A percentile compares a stretch with the other conserved stretches of the same genome.
These are phyloP conservation scores for Mortierella claussenii DNA, from an alignment of 192 early-diverging fungal genomes.

Conservation along the genomic window DNA sequence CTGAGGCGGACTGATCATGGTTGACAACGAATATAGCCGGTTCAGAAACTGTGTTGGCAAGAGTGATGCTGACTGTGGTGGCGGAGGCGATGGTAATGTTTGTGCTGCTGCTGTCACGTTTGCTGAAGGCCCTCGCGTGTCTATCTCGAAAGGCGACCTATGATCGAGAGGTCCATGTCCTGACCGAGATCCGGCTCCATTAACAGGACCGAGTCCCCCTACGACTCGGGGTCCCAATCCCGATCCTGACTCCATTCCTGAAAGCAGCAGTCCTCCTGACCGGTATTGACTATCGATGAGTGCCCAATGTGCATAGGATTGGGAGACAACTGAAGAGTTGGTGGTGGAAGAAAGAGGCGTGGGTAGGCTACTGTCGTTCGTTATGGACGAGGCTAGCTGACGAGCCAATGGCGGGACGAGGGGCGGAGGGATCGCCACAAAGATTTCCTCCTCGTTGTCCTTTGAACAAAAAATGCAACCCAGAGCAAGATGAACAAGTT, in stretches of 20 bases:
- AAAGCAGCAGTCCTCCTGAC: not conserved
- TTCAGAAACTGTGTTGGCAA: conserved; percentile 25
- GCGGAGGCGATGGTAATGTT: not conserved
- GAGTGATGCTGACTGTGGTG: not conserved
- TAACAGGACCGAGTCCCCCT: not conserved
- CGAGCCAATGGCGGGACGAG: conserved; percentile 21
- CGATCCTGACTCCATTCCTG: not conserved
- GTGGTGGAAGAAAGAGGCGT: conserved; percentile 27
- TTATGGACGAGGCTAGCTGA: conserved; percentile 12
- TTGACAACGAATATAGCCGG: conserved; percentile 32
- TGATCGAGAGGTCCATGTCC: not conserved
- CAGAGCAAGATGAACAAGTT: too few relatives aligned
- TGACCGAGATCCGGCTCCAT: not conserved
- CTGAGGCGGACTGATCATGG: conserved; percentile 7
- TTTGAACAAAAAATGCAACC: too few relatives aligned
- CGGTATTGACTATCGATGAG: not conserved
- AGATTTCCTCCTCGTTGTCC: conserved; percentile 14
- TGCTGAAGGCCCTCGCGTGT: too few relatives aligned
- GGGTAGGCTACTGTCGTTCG: conserved; percentile 3
- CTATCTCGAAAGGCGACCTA: too few relatives aligned
- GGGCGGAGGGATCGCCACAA: conserved; percentile 34
- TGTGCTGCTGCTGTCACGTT: not conserved
- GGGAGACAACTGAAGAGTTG: conserved; percentile 13
- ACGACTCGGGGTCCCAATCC: not conserved
- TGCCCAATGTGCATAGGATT: conserved; percentile 19